phyloP scores from a whole-genome alignment of 768 basidiomycete species.

The Phlebiopsis flavidoalba region DNA sequence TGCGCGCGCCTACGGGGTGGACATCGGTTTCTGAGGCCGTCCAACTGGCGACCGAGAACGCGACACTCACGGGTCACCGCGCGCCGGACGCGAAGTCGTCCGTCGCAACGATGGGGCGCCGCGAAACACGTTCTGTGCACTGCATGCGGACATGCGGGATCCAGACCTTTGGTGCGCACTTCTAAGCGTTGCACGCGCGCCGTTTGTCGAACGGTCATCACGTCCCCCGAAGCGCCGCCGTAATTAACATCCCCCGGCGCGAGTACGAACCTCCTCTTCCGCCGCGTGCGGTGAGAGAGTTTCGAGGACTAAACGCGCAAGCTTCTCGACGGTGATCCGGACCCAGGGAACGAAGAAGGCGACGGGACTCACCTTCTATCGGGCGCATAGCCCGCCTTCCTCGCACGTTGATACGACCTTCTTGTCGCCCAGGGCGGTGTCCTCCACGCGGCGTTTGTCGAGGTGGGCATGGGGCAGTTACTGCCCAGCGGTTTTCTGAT shows the following conservation, averaged over 20 bases:
- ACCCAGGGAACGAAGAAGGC: slow-evolving; percentile 25
- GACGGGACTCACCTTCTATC: slow-evolving; percentile 69
- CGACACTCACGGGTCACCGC: slow-evolving; percentile 20
- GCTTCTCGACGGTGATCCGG: slow-evolving; percentile 68
- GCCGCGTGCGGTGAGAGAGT: slow-evolving; percentile 71
- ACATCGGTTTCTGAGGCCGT: slow-evolving; percentile 60
- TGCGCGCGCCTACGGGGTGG: slow-evolving; percentile 56
- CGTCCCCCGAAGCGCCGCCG: slow-evolving; percentile 82
- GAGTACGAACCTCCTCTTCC: slow-evolving; percentile 59
- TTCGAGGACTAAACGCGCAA: slow-evolving; percentile 82
- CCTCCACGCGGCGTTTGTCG: slow-evolving; percentile 74
- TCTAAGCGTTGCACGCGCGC: slow-evolving; percentile 19
- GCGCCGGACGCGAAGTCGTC: neutral
- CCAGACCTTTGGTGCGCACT: slow-evolving; percentile 20
- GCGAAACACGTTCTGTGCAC: slow-evolving; percentile 29
- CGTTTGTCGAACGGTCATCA: slow-evolving; percentile 78
- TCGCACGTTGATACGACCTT: slow-evolving; percentile 46
- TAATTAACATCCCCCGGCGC: slow-evolving; percentile 71
- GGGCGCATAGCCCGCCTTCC: slow-evolving; percentile 59
- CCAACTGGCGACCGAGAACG: slow-evolving; percentile 43
- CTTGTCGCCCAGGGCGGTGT: slow-evolving; percentile 46
- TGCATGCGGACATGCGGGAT: slow-evolving; percentile 40
- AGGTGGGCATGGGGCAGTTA: slow-evolving; percentile 76
- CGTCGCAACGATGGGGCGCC: neutral
- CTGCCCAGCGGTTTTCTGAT: too few relatives aligned